Percentiles rank a stretch among this genome's conserved stretches.
Evolutionary conservation across 805 yeast genomes (phyloP).

Genomic region (Metschnikowia amazonensis): DNA sequence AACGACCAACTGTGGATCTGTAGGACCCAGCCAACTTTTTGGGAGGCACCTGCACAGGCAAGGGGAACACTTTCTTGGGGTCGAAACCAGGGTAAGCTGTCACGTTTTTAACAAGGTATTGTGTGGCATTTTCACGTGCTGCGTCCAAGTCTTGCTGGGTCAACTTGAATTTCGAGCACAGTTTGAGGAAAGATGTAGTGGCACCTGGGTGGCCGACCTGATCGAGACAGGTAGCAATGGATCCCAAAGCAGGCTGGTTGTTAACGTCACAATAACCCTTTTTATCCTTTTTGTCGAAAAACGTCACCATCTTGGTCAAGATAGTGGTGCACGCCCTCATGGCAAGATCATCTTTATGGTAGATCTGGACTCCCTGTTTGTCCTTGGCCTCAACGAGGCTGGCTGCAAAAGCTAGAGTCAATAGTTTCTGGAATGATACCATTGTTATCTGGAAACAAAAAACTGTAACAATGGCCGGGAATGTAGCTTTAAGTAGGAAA

Average conservation of each 20-base stretch:
- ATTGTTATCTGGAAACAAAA: constrained; percentile 3
- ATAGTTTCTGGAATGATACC: constrained; percentile 15
- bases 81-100: constrained; percentile 30
- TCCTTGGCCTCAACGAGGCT: constrained; percentile 12
- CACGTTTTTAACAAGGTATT: constrained; percentile 31
- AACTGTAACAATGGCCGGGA: background rate
- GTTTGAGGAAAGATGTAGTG: constrained; percentile 8
- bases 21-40: constrained; percentile 23
- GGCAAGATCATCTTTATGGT: constrained; percentile 24
- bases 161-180: constrained; percentile 18
- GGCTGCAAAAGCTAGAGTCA: constrained; percentile 14
- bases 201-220: constrained; percentile 23
- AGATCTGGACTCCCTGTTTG: constrained; percentile 20
- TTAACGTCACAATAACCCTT: constrained; percentile 32
- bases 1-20: constrained; percentile 27
- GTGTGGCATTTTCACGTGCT: constrained; percentile 41
- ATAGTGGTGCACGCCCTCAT: constrained; percentile 25
- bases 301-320: constrained; percentile 24
- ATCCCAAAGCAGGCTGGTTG: constrained; percentile 38
- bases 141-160: constrained; percentile 31
- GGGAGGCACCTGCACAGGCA: constrained; percentile 33
- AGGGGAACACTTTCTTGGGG: constrained; percentile 24
- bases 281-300: constrained; percentile 23
- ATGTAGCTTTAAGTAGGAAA: constrained; percentile 1
- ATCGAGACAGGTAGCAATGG: constrained; percentile 34